These are phyloP conservation scores for Ustilago nuda DNA, from an alignment of 1,284 basidiomycete genomes.

Conservation along the genomic window DNA sequence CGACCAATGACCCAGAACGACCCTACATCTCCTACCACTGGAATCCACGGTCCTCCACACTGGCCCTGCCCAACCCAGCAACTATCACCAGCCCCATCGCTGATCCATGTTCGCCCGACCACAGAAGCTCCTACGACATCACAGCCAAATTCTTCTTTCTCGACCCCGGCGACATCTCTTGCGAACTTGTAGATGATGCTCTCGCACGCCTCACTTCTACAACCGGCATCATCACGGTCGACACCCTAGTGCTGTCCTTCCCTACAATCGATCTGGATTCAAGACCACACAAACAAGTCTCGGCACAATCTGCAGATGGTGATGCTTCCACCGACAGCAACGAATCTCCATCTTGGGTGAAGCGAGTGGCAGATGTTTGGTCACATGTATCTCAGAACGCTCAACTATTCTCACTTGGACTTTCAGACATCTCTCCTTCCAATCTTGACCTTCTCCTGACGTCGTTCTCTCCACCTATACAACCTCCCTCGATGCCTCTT, in stretches of 20 bases:
- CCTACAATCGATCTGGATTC: constrained; percentile 47
- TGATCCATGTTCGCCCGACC: constrained; percentile 56
- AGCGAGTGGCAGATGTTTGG: constrained; percentile 26
- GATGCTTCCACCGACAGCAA: neutral
- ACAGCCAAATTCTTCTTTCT: constrained; percentile 65
- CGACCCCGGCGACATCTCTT: constrained; percentile 24
- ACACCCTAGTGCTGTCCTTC: constrained; percentile 58
- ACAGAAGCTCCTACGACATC: constrained; percentile 56
- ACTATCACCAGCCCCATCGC: constrained; percentile 56
- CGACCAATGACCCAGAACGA: constrained; percentile 35
- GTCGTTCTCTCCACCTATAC: constrained; percentile 26
- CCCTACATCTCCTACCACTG: constrained; percentile 61
- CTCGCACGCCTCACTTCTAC: constrained; percentile 48
- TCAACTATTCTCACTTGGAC: constrained; percentile 52
- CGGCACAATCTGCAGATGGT: constrained; percentile 3
- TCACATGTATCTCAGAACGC: constrained; percentile 52
- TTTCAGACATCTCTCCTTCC: constrained; percentile 50
- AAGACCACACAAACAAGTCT: constrained; percentile 13
- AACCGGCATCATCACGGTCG: constrained; percentile 59
- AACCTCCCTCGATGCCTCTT: constrained; percentile 28
- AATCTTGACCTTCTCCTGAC: constrained; percentile 23
- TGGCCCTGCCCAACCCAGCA: constrained; percentile 55
- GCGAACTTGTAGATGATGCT: constrained; percentile 52
- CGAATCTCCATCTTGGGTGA: constrained; percentile 7
- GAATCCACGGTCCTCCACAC: constrained; percentile 23